Base-by-base conservation (phyloP, 169 alveolate species). In the Theileria orientalis region DNA sequence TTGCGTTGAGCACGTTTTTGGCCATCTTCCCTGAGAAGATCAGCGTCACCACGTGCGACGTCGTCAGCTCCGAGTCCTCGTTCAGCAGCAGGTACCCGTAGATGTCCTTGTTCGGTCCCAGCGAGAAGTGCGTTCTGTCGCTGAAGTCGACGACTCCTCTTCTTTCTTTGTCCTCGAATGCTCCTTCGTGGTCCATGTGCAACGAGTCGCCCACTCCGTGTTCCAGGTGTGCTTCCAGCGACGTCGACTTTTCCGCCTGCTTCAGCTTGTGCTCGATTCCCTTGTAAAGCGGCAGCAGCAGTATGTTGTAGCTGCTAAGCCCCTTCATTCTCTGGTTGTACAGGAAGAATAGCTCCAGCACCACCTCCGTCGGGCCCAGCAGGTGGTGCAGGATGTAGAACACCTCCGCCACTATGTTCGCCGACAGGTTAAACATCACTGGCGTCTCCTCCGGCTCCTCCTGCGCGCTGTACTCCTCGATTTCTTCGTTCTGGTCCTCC, bases 1-100 rank as follows among this genome's bases (percentile, higher is more conserved):
- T 57, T 33, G 74, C 82, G 41, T 67, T 79, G 19, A 74, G 67
- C 23, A 69, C 56, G 57, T 25, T 42, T 16, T 46, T 59, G 23
- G 61, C 76, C 63, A 57, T 64, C 41, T 63, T 80, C 35, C 86
- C 82, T 0, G 76, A 42, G 54, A 74, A 52, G 19, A 68, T 68
- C 21, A 74, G 59, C 25, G 77, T 69, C 7, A 72, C 83, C 2
- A 74, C 69, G 11, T 78, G 86, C 46, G 77, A 46, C 25, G 84
- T 76, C 29, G 86, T 70, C 35, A 47, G 27, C 66, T 87, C 83
- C 27, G 44, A 62, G 44, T 87, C 86, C 59, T 74, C 87, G 46
- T 56, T 73, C 33, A 67, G 54, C 32, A 76, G 14, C 33, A 74
- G 64, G 59, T 70, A 73, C 44, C 68, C 61, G 61, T 70, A 52